phyloP scores from a whole-genome alignment of 2,329 filamentous ascomycete species.

The Leptographium radiaticola region DNA sequence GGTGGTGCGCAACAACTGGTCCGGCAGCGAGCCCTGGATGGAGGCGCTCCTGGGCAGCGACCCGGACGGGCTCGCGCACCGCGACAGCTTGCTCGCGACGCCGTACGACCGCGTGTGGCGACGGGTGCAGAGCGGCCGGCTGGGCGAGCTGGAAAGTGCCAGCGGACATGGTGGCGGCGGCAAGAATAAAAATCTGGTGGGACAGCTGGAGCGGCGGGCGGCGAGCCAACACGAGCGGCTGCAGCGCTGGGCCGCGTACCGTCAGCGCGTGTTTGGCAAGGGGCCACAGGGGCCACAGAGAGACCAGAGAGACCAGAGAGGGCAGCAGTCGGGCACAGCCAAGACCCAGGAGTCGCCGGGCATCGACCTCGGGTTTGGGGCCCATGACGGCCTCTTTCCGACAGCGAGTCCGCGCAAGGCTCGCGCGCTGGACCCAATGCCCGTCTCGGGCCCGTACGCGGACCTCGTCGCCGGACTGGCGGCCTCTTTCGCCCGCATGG shows the following conservation, averaged over 20 bases:
- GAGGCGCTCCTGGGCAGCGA: conserved; percentile 59
- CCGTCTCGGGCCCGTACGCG: conserved; percentile 24
- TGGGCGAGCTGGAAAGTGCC: conserved; percentile 41
- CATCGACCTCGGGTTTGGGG: conserved; percentile 40
- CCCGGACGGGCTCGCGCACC: conserved; percentile 38
- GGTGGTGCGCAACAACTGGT: conserved; percentile 60
- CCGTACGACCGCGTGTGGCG: conserved; percentile 62
- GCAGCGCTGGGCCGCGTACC: conserved; percentile 60
- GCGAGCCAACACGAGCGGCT: conserved; percentile 54
- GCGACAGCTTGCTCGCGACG: conserved; percentile 50
- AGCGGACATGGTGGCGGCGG: conserved; percentile 7
- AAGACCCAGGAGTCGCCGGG: conserved; percentile 17
- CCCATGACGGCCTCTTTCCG: conserved; percentile 35
- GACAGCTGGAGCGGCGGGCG: conserved; percentile 59
- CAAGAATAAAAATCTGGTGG: conserved; percentile 39
- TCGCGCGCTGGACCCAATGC: no score
- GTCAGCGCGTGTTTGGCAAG: conserved; percentile 31
- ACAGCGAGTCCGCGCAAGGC: conserved; percentile 22
- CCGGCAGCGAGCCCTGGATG: conserved; percentile 63
- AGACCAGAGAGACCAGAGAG: no score
- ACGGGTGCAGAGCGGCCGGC: conserved; percentile 45
- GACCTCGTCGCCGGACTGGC: conserved; percentile 28
- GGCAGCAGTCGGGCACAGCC: no score
- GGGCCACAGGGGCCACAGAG: no score
- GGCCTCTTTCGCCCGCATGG: conserved; percentile 24